phyloP scores from a whole-genome alignment of 2,329 filamentous ascomycete species.

The Cercospora janseana region DNA sequence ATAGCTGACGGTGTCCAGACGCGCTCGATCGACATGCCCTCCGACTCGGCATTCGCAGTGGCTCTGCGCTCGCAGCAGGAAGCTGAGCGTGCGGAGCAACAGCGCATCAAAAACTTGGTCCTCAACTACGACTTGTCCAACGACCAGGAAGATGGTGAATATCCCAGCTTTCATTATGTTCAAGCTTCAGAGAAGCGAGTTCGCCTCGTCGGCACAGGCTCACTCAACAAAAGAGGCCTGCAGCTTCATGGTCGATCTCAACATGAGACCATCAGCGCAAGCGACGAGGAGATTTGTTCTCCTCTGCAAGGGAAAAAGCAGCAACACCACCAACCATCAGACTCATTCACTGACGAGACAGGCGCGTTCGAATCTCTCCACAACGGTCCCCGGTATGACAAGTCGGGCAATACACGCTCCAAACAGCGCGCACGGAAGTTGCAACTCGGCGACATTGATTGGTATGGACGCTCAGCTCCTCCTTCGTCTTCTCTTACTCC shows the following conservation, averaged over 20 bases:
- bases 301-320: conserved; percentile 11
- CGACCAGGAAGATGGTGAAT: conserved; percentile 69
- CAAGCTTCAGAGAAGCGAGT: conserved; percentile 51
- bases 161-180: conserved; percentile 42
- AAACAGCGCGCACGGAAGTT: conserved; percentile 84
- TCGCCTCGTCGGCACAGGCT: conserved; percentile 37
- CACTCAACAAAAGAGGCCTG: conserved; percentile 42
- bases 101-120: conserved; percentile 96
- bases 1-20: conserved; percentile 60
- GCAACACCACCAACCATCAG: conserved; percentile 14
- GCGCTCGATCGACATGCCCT: conserved; percentile 81
- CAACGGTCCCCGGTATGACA: conserved; percentile 52
- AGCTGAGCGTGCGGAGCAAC: conserved; percentile 92
- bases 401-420: conserved; percentile 62
- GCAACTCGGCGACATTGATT: conserved; percentile 95
- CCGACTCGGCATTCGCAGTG: conserved; percentile 90
- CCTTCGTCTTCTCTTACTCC: conserved; percentile 17
- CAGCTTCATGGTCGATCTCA: conserved; percentile 31
- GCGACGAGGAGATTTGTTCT: conserved; percentile 20
- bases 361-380: conserved; percentile 41
- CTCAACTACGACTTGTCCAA: conserved; percentile 93
- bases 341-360: conserved; percentile 34
- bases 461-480: conserved; percentile 58
- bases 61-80: conserved; percentile 96
- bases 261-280: conserved; percentile 29